A percentile compares a stretch with the other conserved stretches of the same genome.
phyloP scores from a whole-genome alignment of 495 filamentous ascomycete species.

The Lepraria neglecta region DNA sequence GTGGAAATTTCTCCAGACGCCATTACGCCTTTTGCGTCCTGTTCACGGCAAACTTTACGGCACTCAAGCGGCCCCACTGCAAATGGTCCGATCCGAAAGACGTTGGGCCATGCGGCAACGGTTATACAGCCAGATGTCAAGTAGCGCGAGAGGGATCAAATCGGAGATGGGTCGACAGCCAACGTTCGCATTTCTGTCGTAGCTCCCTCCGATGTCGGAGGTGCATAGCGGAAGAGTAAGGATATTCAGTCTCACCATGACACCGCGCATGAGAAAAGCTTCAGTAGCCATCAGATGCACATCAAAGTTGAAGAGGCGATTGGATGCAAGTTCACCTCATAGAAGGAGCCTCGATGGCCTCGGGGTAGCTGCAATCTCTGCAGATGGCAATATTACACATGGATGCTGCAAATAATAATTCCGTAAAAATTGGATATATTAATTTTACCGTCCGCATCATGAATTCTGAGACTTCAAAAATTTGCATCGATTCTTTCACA shows the following conservation, averaged over 20 bases:
- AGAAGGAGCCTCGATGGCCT: background rate
- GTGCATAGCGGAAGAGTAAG: conserved; percentile 3
- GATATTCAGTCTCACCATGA: conserved; percentile 6
- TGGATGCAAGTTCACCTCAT: conserved; percentile 3
- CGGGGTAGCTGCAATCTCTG: conserved; percentile 3
- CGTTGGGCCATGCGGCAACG: conserved; percentile 6
- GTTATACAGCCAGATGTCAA: background rate
- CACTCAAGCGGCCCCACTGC: conserved; percentile 9
- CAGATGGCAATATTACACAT: background rate
- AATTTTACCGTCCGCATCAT: too few species aligned
- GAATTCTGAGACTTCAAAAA: background rate
- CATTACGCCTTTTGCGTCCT: background rate
- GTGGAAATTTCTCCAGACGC: background rate
- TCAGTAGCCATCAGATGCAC: background rate
- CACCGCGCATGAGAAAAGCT: conserved; percentile 4
- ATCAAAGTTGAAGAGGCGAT: background rate
- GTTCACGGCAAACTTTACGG: conserved; percentile 5
- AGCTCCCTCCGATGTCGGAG: background rate
- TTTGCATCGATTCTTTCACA: too few species aligned
- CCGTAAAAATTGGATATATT: background rate
- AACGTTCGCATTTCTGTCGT: background rate
- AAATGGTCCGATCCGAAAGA: conserved; percentile 10
- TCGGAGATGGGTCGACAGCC: background rate
- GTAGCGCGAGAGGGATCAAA: background rate
- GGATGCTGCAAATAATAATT: background rate